These are phyloP conservation scores for Hygrocybe punicea DNA, from an alignment of 768 basidiomycete genomes.

Conservation along the genomic window DNA sequence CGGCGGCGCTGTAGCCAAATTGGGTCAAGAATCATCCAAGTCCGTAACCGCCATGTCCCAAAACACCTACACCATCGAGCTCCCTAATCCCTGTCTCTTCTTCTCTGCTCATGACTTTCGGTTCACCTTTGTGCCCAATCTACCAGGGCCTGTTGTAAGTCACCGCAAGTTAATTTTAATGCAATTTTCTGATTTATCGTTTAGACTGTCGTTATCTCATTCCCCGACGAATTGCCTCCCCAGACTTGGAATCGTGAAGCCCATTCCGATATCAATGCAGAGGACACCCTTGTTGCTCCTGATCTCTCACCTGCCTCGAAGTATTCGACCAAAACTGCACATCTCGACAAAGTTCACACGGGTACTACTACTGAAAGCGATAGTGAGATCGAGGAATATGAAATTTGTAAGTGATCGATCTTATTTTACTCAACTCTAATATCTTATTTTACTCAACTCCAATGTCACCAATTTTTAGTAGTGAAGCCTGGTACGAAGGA, in stretches of 20 bases:
- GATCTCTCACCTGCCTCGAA: background rate
- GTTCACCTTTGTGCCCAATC: background rate
- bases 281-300: background rate
- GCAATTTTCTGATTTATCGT: no score
- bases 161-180: background rate
- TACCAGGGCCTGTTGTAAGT: background rate
- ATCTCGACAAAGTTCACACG: background rate
- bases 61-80: background rate
- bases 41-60: background rate
- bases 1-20: background rate
- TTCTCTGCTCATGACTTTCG: no score
- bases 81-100: no score
- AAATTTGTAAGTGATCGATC: background rate
- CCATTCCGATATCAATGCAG: background rate
- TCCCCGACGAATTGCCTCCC: no score
- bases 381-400: background rate
- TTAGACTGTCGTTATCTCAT: no score
- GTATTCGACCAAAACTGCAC: background rate
- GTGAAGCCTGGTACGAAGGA: no score
- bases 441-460: no score
- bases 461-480: no score
- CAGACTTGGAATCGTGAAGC: background rate
- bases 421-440: no score
- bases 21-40: no score
- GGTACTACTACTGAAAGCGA: background rate